phyloP scores from a whole-genome alignment of 1,284 basidiomycete species.

The Ustilago bromivora region DNA sequence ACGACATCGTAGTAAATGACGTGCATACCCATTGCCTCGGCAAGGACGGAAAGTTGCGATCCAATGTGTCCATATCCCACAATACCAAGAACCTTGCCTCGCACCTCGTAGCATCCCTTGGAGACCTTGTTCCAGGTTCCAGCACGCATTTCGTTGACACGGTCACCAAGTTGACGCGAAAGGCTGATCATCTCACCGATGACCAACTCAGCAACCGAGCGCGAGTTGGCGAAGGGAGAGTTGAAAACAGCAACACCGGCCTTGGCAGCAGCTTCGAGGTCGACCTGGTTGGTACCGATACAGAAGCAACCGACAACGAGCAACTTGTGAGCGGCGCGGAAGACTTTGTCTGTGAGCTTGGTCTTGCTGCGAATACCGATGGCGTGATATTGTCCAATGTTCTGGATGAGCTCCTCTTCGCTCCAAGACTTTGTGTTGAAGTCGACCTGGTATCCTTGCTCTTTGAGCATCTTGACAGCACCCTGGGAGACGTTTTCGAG shows the following conservation, averaged over 20 bases:
- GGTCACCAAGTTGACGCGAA: slow-evolving; percentile 93
- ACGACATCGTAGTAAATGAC: slow-evolving; percentile 96
- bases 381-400: slow-evolving; percentile 89
- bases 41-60: slow-evolving; percentile 94
- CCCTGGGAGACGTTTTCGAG: slow-evolving; percentile 96
- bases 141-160: slow-evolving; percentile 85
- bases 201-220: slow-evolving; percentile 98
- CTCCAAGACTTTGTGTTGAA: slow-evolving; percentile 86
- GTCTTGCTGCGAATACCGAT: slow-evolving; percentile 98
- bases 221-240: slow-evolving; percentile 99
- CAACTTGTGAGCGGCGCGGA: slow-evolving; percentile 76
- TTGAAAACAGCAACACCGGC: slow-evolving; percentile 99
- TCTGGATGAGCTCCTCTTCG: slow-evolving; percentile 90
- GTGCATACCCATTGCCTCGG: slow-evolving; percentile 94
- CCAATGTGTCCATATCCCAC: slow-evolving; percentile 99
- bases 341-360: slow-evolving; percentile 89
- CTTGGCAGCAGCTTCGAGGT: slow-evolving; percentile 83
- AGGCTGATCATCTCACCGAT: slow-evolving; percentile 93
- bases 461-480: slow-evolving; percentile 83
- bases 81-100: slow-evolving; percentile 97
- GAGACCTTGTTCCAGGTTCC: slow-evolving; percentile 99
- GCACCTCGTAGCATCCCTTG: slow-evolving; percentile 96
- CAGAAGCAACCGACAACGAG: slow-evolving; percentile 99
- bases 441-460: slow-evolving; percentile 93
- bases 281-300: slow-evolving; percentile 99